phyloP scores from a whole-genome alignment of 2,329 filamentous ascomycete genomes.

The Ceratocystis huliohia region DNA sequence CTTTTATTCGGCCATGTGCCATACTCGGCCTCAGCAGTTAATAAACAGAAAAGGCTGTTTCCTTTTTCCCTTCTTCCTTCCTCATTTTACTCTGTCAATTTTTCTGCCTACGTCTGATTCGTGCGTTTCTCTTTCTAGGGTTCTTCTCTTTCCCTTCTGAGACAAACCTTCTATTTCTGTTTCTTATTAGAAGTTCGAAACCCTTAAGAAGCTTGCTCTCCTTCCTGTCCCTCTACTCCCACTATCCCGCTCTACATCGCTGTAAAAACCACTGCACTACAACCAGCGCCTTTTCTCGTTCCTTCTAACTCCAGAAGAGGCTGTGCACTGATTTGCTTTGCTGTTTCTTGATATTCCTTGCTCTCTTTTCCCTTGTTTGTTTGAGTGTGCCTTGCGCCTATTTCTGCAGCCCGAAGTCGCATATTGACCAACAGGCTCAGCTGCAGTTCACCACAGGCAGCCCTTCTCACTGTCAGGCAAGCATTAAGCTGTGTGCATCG shows the following conservation, averaged over 20 bases:
- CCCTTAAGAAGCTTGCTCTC: not conserved
- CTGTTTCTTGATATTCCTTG: not conserved
- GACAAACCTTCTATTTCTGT: not conserved
- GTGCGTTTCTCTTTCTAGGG: constrained; percentile 1
- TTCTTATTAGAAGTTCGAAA: not conserved
- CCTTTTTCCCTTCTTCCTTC: not conserved
- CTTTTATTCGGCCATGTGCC: not conserved
- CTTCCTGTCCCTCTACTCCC: not conserved
- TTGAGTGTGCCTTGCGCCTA: not conserved
- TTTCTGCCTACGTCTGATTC: not conserved
- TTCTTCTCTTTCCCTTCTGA: not conserved
- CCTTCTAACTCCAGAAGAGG: not conserved
- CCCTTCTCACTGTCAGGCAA: not conserved
- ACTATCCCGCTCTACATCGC: not conserved
- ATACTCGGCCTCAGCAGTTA: not conserved
- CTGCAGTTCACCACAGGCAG: not conserved
- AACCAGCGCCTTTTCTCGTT: too few species aligned
- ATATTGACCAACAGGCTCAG: too few species aligned
- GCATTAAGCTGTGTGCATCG: not conserved
- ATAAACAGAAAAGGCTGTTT: not conserved
- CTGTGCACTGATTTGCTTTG: not conserved
- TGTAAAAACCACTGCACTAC: too few species aligned
- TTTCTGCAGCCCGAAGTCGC: not conserved
- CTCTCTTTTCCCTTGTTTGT: not conserved
- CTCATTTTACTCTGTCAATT: not conserved